Conservation (phyloP, 2,329 filamentous ascomycete species). For the Aureobasidium subglaciale region DNA sequence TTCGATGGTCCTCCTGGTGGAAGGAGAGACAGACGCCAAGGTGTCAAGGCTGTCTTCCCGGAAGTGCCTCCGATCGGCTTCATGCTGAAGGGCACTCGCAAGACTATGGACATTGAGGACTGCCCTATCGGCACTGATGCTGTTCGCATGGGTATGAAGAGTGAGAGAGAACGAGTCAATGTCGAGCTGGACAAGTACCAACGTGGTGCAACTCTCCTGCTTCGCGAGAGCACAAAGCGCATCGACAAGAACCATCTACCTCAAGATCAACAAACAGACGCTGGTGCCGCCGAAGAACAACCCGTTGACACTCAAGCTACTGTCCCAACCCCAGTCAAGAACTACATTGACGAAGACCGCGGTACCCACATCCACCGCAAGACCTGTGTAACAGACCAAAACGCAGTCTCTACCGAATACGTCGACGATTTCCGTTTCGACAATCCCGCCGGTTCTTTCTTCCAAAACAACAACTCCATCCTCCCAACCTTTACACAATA, state of each 20-base stretch:
- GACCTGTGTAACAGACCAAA: constrained; percentile 80
- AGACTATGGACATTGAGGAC: constrained; percentile 89
- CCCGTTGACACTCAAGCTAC: constrained; percentile 17
- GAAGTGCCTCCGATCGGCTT: constrained; percentile 79
- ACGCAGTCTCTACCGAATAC: constrained; percentile 78
- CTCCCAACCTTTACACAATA: constrained; percentile 79
- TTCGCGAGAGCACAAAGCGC: constrained; percentile 77
- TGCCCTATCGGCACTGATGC: constrained; percentile 90
- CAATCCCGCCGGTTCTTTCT: constrained; percentile 90
- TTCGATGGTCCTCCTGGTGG: constrained; percentile 69
- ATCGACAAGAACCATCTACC: constrained; percentile 41
- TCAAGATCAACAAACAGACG: constrained; percentile 22
- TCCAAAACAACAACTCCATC: constrained; percentile 99
- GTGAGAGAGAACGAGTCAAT: constrained; percentile 69
- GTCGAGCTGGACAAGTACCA: constrained; percentile 64
- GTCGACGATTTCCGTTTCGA: constrained; percentile 77
- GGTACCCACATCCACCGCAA: constrained; percentile 67
- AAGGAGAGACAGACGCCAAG: constrained; percentile 41
- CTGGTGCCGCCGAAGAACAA: constrained; percentile 22
- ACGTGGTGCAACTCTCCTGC: constrained; percentile 77
- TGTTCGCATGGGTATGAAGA: constrained; percentile 69
- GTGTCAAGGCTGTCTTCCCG: constrained; percentile 51
- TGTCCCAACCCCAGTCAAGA: constrained; percentile 28
- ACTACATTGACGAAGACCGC: constrained; percentile 49
- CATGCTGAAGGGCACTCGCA: constrained; percentile 72